Evolutionary conservation across 2,329 filamentous ascomycete species (phyloP).

Genomic region (Pyrenophora seminiperda): DNA sequence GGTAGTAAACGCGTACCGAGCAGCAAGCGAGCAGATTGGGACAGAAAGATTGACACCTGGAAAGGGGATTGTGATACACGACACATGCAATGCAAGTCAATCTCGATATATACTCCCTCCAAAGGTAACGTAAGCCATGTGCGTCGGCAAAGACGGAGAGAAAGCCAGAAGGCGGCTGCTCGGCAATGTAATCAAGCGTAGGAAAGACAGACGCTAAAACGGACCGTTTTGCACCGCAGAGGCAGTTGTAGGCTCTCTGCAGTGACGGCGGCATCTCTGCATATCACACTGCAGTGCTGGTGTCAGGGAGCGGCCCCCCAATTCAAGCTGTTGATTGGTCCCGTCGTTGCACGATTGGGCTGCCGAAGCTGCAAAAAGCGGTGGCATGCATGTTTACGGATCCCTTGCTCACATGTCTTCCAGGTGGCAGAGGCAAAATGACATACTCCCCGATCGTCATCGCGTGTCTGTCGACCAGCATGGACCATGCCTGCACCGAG

Average conservation of each 20-base stretch:
- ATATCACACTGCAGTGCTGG: constrained; percentile 41
- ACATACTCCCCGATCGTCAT: constrained; percentile 21
- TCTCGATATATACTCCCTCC: constrained; percentile 39
- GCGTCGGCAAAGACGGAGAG: constrained; percentile 33
- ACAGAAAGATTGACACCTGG: constrained; percentile 26
- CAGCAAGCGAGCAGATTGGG: constrained; percentile 23
- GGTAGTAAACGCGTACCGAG: constrained; percentile 11
- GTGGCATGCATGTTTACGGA: constrained; percentile 41
- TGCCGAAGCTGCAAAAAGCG: constrained; percentile 30
- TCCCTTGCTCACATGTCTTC: constrained; percentile 36
- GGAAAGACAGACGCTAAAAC: constrained; percentile 24
- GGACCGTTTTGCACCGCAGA: constrained; percentile 25
- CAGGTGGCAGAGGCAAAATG: constrained; percentile 28
- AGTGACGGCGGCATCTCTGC: constrained; percentile 38
- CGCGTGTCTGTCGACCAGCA: constrained; percentile 16
- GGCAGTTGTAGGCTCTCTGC: constrained; percentile 35
- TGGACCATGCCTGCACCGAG: constrained; percentile 17
- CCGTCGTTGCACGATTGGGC: constrained; percentile 31
- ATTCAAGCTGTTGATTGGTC: constrained; percentile 31
- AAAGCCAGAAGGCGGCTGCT: constrained; percentile 24
- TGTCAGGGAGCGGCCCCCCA: constrained; percentile 28
- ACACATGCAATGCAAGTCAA: constrained; percentile 45
- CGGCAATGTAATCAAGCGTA: constrained; percentile 27
- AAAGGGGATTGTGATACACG: constrained; percentile 33
- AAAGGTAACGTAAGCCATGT: constrained; percentile 42